A percentile compares a stretch with the other conserved stretches of the same genome.
Conservation (phyloP, 768 basidiomycete genomes). For the Agaricus blazei region DNA sequence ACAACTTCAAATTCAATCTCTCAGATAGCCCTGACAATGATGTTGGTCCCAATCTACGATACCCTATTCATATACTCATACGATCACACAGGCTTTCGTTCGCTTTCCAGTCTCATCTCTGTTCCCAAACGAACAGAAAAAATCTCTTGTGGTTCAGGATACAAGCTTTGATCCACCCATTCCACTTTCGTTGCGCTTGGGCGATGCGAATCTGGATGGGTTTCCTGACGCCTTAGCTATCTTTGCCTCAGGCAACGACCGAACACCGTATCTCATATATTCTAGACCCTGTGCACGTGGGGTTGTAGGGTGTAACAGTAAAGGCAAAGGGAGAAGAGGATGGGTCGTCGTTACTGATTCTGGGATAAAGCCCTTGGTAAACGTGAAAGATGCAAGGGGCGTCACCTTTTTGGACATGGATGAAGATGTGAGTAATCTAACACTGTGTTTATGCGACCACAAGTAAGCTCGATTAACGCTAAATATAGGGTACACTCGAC, state of each 20-base stretch:
- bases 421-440: constrained; percentile 78
- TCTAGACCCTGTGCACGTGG: constrained; percentile 56
- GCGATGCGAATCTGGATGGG: constrained; percentile 91
- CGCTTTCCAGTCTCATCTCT: constrained; percentile 61
- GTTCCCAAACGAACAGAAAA: constrained; percentile 33
- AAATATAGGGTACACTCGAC: constrained; percentile 73
- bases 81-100: constrained; percentile 49
- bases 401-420: constrained; percentile 88
- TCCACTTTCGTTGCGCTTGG: constrained; percentile 75
- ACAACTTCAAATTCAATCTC: constrained; percentile 74
- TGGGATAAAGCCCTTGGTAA: constrained; percentile 57
- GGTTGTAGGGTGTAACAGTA: constrained; percentile 50
- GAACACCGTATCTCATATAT: constrained; percentile 55
- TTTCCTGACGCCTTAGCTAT: constrained; percentile 83
- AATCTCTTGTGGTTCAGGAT: constrained; percentile 68
- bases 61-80: not conserved
- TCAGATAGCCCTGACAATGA: constrained; percentile 42
- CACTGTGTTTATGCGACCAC: not conserved
- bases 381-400: constrained; percentile 72
- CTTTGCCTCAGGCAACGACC: constrained; percentile 36
- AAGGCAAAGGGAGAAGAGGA: constrained; percentile 54
- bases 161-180: constrained; percentile 58
- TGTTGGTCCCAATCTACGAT: constrained; percentile 26
- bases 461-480: not conserved
- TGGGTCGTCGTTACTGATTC: constrained; percentile 47